Evolutionary conservation across 768 basidiomycete genomes (phyloP), one percentile per base, ranked within the genome.

Genomic region (Phlebiopsis flavidoalba): DNA sequence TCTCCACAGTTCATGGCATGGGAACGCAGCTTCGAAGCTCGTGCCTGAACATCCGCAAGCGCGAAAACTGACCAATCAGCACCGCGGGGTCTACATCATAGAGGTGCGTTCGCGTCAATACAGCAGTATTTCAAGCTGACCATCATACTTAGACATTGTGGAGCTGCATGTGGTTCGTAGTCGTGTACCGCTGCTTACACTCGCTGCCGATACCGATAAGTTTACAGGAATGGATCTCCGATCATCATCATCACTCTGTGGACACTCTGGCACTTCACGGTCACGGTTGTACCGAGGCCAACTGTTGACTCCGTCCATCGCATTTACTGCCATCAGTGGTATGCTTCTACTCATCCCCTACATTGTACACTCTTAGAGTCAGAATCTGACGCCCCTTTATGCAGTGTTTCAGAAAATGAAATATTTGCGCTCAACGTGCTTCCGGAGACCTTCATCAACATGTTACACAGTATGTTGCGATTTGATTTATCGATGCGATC

Each of bases 381-480:
- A 31, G 6, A 31, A 31, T 19, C 43, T 43, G 40, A 26, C 17
- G 10, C 50, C 2, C 21, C 31, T 63, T 43, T 7, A 8, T 40
- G 17, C 69, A 84, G 93, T 96, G 19, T 95, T 96, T 74, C 80
- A 81, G 54, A 91, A 95, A 73, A 85, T 96, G 81, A 89, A 89
- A 68, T n/a, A n/a, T 95, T 87, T 65, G 91, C 89, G 5, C 80
- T 96, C 57, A 93, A 88, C 66, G 89, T 89, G 0, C 80, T 97
- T 5, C 95, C 95, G 0, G 93, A 95, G 71, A 93, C 92, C 0
- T 86, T 95, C 68, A 93, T 97, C 72, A 91, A 93, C 67, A 80
- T 92, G 76, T 78, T 96, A 6, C 94, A 97, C n/a, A 76, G 88
- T 85, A 21, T 8, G 54, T 17, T 15, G 26, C 26, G 26, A n/a